Evolutionary conservation across 1,284 basidiomycete species (phyloP).

Genomic region (Gymnopus androsaceus): DNA sequence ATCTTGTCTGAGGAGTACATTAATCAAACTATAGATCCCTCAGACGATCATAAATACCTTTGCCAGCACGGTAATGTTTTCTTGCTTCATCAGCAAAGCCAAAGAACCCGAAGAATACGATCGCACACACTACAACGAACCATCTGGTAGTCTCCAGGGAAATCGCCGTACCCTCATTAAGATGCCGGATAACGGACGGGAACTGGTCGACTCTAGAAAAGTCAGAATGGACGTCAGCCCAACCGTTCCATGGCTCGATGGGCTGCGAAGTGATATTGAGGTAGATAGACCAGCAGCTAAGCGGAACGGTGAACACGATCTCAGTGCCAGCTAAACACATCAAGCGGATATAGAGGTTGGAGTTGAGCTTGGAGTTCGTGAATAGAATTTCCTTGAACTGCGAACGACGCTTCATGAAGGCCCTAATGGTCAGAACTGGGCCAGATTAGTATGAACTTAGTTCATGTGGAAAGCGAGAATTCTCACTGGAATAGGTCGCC

Average conservation of each 20-base stretch:
- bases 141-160: conserved; percentile 41
- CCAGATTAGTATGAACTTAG: neutral
- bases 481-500: conserved; percentile 38
- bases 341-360: conserved; percentile 59
- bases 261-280: conserved; percentile 28
- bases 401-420: conserved; percentile 37
- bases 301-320: conserved; percentile 48
- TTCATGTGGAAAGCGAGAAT: neutral
- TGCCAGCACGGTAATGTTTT: conserved; percentile 33
- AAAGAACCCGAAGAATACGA: conserved; percentile 52
- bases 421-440: conserved; percentile 35
- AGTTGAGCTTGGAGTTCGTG: conserved; percentile 34
- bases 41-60: too few relatives aligned
- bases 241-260: conserved; percentile 45
- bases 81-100: conserved; percentile 46
- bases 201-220: conserved; percentile 34
- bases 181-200: conserved; percentile 38
- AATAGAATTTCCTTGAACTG: conserved; percentile 43
- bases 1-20: too few relatives aligned
- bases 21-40: too few relatives aligned
- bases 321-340: conserved; percentile 57
- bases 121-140: conserved; percentile 38
- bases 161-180: conserved; percentile 8
- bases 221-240: conserved; percentile 39
- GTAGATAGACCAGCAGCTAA: conserved; percentile 43